Evolutionary conservation across 192 early-diverging fungal genomes (phyloP), one percentile per base, ranked within the genome.

Genomic region (Entomortierella lignicola): DNA sequence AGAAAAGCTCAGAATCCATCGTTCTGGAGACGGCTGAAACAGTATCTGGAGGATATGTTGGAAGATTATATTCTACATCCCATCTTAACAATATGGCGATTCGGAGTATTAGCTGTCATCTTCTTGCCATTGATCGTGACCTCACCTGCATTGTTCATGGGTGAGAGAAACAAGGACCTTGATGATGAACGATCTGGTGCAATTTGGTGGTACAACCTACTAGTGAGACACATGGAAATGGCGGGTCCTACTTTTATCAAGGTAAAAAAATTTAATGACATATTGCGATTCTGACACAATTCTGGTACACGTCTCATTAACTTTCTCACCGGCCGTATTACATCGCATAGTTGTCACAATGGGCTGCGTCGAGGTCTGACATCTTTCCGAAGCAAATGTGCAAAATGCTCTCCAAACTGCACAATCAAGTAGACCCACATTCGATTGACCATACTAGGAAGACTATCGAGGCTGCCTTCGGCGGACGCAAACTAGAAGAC

Each of bases 181-280:
- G 67, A 84, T 41, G 66, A 83, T 57, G 92, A 92, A 52, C 81
- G 82, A 10, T 60, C 85, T 8, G 90, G 91, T 20, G 74, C 87
- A 2, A 57, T 97, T 3, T 96, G 92, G 94, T 99, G 97, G 95
- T 93, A 96, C 77, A 71, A 84, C 30, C 83, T 94, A 18, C 59
- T 98, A 21, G 90, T 96, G 47, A 85, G 58, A 55, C 89, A 91
- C 55, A 92, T 97, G 89, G 94, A 96, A 57, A 53, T 81, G 23
- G 95, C 94, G 13, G 98, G 98, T 0, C 96, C 98, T 12, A 95
- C 98, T 12, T 99, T 98, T 83, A 95, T 97, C 63, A 99, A 99
- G 87, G 91, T 90, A 75, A 48, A 48, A 41, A 37, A 37, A n/a
- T n/a, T 37, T 37, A 37, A 37, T 37, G 34, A 37, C 34, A 4